phyloP scores from a whole-genome alignment of 805 yeast genomes.

The Candida multigemmis region DNA sequence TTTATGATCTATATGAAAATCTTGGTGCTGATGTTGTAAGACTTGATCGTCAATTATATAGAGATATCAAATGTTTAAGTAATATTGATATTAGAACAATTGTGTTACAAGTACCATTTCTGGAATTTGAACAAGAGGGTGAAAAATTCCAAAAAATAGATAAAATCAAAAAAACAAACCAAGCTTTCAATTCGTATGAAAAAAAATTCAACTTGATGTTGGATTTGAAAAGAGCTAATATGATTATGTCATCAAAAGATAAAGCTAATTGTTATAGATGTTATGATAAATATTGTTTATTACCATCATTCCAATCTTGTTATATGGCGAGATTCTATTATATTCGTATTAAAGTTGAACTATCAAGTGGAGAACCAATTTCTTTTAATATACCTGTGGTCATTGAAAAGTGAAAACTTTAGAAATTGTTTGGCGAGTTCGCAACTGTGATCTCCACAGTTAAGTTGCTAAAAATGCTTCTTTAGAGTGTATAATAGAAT shows the following conservation, averaged over 20 bases:
- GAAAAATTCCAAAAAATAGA: conserved; percentile 1
- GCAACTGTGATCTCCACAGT: no score
- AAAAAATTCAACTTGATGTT: conserved; percentile 7
- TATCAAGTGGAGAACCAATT: no score
- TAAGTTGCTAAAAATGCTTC: no score
- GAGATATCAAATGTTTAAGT: conserved; percentile 20
- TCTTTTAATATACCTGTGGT: no score
- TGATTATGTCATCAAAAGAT: neutral
- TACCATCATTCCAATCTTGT: conserved; percentile 31
- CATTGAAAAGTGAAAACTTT: no score
- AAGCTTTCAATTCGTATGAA: conserved; percentile 1
- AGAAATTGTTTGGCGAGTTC: no score
- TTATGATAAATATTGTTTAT: conserved; percentile 16
- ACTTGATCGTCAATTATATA: conserved; percentile 18
- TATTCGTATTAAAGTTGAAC: no score
- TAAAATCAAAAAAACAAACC: conserved; percentile 1
- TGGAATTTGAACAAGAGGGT: conserved; percentile 6
- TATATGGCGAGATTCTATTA: conserved; percentile 22
- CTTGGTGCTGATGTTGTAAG: conserved; percentile 16
- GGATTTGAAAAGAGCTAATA: conserved; percentile 6
- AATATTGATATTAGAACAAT: conserved; percentile 15
- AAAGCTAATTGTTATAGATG: neutral
- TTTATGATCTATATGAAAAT: conserved; percentile 8
- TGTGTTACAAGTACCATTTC: conserved; percentile 12
- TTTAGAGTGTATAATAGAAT: no score